Evolutionary conservation across 2,329 filamentous ascomycete genomes (phyloP).

Genomic region (Ophiostoma angusticollis): DNA sequence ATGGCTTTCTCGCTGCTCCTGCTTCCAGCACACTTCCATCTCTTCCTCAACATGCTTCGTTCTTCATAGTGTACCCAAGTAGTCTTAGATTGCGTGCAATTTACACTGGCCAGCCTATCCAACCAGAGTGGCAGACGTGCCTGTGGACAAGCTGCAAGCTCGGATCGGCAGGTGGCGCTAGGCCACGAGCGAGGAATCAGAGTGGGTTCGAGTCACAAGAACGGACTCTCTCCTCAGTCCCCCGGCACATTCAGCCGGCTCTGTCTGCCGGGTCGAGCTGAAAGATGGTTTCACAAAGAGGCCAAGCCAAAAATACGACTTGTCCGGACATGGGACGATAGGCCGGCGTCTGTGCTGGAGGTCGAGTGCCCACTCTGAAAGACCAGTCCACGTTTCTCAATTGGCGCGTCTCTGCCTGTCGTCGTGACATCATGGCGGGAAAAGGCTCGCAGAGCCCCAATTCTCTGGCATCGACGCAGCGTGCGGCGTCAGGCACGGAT

Average conservation of each 20-base stretch:
- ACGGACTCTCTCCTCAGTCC: slow-evolving; percentile 1
- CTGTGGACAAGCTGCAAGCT: slow-evolving; percentile 1
- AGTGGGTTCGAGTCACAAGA: neutral
- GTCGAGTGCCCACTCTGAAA: no score
- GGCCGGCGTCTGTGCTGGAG: neutral
- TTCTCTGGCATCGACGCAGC: no score
- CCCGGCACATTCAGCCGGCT: slow-evolving; percentile 9
- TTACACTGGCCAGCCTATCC: neutral
- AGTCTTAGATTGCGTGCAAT: neutral
- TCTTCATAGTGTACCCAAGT: neutral
- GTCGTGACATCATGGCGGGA: no score
- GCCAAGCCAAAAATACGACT: neutral
- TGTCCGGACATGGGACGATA: no score
- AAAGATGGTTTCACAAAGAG: slow-evolving; percentile 2
- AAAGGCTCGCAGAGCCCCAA: no score
- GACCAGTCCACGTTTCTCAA: no score
- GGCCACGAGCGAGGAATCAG: neutral
- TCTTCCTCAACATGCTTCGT: neutral
- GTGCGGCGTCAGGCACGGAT: no score
- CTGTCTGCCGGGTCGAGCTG: slow-evolving; percentile 7
- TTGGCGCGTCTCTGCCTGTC: no score
- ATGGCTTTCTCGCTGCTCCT: neutral
- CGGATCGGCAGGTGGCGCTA: slow-evolving; percentile 3
- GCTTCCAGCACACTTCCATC: no score
- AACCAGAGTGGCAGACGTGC: neutral